Conservation (phyloP, 192 early-diverging fungal species). For the Backusella psychrophila region DNA sequence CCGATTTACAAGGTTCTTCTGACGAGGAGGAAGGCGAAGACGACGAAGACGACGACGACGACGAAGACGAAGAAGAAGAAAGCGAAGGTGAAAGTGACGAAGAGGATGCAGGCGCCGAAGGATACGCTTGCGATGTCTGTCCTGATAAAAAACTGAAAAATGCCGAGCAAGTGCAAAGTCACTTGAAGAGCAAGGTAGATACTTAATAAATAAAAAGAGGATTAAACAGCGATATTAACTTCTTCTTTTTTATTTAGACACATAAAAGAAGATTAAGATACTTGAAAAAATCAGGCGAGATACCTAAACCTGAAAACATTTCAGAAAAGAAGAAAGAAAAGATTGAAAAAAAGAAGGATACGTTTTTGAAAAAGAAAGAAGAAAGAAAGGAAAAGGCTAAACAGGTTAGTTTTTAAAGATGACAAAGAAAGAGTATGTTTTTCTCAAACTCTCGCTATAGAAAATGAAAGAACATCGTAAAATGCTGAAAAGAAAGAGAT, state of each 20-base stretch:
- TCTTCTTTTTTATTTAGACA: background rate
- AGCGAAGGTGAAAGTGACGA: conserved; percentile 14
- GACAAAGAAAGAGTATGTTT: background rate
- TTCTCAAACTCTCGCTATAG: background rate
- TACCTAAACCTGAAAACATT: conserved; percentile 7
- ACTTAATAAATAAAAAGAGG: background rate
- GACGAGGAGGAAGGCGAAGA: conserved; percentile 4
- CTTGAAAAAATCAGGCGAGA: conserved; percentile 13
- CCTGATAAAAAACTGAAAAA: conserved; percentile 23
- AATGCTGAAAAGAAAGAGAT: conserved; percentile 18
- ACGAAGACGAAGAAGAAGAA: conserved; percentile 10
- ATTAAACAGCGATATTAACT: background rate
- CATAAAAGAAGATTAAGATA: conserved; percentile 17
- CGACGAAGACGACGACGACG: background rate
- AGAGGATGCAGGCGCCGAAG: conserved; percentile 7
- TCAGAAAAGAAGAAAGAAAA: background rate
- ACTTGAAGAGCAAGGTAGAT: conserved; percentile 28
- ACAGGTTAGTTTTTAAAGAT: conserved; percentile 7
- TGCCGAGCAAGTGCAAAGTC: conserved; percentile 20
- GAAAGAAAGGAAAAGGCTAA: conserved; percentile 9
- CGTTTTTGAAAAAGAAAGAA: conserved; percentile 15
- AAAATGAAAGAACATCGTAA: conserved; percentile 30
- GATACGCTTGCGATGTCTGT: conserved; percentile 27
- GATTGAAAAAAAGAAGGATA: background rate
- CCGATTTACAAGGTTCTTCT: background rate